Conservation (phyloP, 2,329 filamentous ascomycete genomes). For the Cercospora zeae-maydis region DNA sequence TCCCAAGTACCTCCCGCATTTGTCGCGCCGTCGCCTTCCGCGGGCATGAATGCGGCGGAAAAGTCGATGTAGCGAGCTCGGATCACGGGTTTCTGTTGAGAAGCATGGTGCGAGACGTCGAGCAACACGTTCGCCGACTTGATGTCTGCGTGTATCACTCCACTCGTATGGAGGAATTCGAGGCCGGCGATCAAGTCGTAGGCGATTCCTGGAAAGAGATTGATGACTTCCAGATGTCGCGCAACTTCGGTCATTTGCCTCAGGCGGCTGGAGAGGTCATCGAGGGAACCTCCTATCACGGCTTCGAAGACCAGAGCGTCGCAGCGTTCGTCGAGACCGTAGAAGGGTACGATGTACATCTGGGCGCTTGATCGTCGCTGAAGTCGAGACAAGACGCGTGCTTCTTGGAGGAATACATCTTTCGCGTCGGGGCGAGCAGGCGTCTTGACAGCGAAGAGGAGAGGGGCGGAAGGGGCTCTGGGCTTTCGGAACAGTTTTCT, state of each 20-base stretch:
- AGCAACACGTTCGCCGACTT: conserved; percentile 49
- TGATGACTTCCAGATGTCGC: conserved; percentile 38
- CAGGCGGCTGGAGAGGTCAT: conserved; percentile 30
- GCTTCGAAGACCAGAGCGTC: conserved; percentile 35
- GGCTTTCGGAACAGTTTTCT: conserved; percentile 17
- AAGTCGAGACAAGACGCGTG: conserved; percentile 34
- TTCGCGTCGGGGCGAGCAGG: conserved; percentile 34
- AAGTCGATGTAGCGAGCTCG: conserved; percentile 43
- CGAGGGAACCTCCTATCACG: conserved; percentile 33
- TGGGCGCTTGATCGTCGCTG: conserved; percentile 23
- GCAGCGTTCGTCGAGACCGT: conserved; percentile 34
- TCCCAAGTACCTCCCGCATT: conserved; percentile 47
- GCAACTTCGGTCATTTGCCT: conserved; percentile 33
- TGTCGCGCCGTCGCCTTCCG: conserved; percentile 22
- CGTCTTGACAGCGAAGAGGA: conserved; percentile 35
- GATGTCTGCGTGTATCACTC: conserved; percentile 46
- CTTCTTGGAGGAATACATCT: conserved; percentile 37
- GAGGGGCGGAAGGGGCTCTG: conserved; percentile 15
- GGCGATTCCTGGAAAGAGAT: conserved; percentile 42
- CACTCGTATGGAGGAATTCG: conserved; percentile 41
- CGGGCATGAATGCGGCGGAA: conserved; percentile 38
- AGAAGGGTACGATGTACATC: conserved; percentile 35
- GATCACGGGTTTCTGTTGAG: conserved; percentile 24
- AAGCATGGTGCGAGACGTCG: conserved; percentile 26
- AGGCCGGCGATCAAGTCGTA: conserved; percentile 41